Percentiles rank a stretch among this genome's conserved stretches.
These are phyloP conservation scores for Coemansia sp. DNA, from an alignment of 192 early-diverging fungal genomes.

Conservation along the genomic window DNA sequence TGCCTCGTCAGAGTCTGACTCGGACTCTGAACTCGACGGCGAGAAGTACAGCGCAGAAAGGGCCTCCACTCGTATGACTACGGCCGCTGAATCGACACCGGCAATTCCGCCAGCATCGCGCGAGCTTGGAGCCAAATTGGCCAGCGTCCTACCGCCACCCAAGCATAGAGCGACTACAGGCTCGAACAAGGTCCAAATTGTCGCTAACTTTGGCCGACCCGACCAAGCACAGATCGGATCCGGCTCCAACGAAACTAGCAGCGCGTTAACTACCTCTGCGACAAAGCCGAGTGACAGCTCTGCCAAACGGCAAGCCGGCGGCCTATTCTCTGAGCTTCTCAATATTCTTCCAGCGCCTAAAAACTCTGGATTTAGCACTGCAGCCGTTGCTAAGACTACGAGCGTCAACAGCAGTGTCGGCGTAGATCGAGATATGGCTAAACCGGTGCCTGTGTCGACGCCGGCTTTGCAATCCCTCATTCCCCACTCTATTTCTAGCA, in stretches of 20 bases:
- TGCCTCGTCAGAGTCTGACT: slow-evolving; percentile 29
- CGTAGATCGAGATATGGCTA: neutral
- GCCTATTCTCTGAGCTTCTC: slow-evolving; percentile 44
- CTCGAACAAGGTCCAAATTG: slow-evolving; percentile 22
- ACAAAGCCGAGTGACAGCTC: neutral
- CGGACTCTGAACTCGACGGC: slow-evolving; percentile 25
- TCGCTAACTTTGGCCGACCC: slow-evolving; percentile 31
- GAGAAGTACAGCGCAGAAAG: neutral
- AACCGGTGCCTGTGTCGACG: neutral
- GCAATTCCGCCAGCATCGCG: neutral
- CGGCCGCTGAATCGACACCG: neutral
- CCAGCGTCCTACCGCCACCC: slow-evolving; percentile 40
- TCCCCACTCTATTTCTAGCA: slow-evolving; percentile 45
- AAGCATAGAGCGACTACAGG: slow-evolving; percentile 1
- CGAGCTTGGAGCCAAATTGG: slow-evolving; percentile 23
- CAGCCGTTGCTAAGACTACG: neutral
- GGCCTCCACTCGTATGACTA: neutral
- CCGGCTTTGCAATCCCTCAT: slow-evolving; percentile 15
- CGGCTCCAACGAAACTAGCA: neutral
- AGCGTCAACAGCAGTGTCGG: neutral
- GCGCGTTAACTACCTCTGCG: neutral
- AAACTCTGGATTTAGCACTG: slow-evolving; percentile 10
- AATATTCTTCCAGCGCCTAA: slow-evolving; percentile 51
- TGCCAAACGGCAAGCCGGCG: slow-evolving; percentile 1
- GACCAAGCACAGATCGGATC: neutral